A percentile compares a stretch with the other conserved stretches of the same genome.
These are phyloP conservation scores for Phylloporus rhodoxanthus DNA, from an alignment of 768 basidiomycete species.

Conservation along the genomic window DNA sequence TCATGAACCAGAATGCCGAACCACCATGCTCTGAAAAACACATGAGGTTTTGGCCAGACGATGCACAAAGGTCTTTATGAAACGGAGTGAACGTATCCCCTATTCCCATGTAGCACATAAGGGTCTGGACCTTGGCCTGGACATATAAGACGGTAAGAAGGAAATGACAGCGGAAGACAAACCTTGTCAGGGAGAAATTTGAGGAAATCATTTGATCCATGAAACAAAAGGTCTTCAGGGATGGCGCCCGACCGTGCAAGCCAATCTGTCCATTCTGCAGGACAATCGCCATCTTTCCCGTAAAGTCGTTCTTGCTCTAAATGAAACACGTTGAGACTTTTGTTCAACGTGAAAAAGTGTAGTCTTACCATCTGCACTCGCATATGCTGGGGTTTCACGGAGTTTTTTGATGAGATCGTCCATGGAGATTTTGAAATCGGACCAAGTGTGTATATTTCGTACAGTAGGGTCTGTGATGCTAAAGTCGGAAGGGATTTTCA, in stretches of 20 bases:
- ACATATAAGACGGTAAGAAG: slow-evolving; percentile 3
- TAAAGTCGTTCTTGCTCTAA: slow-evolving; percentile 61
- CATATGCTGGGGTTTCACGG: slow-evolving; percentile 32
- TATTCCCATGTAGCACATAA: slow-evolving; percentile 82
- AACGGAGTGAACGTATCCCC: slow-evolving; percentile 81
- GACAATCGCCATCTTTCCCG: slow-evolving; percentile 74
- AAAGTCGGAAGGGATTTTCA: slow-evolving; percentile 5
- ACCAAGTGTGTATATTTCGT: slow-evolving; percentile 57
- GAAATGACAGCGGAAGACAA: slow-evolving; percentile 13
- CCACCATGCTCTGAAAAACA: slow-evolving; percentile 68
- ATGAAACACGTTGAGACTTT: neutral
- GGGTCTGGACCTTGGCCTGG: slow-evolving; percentile 61
- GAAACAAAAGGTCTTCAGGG: slow-evolving; percentile 48
- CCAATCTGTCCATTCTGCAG: slow-evolving; percentile 59
- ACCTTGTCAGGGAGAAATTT: slow-evolving; percentile 50
- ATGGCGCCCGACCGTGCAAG: slow-evolving; percentile 42
- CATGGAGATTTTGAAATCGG: slow-evolving; percentile 48
- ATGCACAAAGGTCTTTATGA: slow-evolving; percentile 81
- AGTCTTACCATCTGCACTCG: slow-evolving; percentile 35
- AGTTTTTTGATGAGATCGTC: slow-evolving; percentile 47
- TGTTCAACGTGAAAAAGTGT: neutral
- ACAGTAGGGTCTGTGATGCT: slow-evolving; percentile 46
- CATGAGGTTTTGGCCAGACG: slow-evolving; percentile 85
- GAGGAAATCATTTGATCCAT: slow-evolving; percentile 52
- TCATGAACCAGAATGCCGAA: slow-evolving; percentile 87